Conservation (phyloP, 2,329 filamentous ascomycete species). For the Magnaporthiopsis incrustans region DNA sequence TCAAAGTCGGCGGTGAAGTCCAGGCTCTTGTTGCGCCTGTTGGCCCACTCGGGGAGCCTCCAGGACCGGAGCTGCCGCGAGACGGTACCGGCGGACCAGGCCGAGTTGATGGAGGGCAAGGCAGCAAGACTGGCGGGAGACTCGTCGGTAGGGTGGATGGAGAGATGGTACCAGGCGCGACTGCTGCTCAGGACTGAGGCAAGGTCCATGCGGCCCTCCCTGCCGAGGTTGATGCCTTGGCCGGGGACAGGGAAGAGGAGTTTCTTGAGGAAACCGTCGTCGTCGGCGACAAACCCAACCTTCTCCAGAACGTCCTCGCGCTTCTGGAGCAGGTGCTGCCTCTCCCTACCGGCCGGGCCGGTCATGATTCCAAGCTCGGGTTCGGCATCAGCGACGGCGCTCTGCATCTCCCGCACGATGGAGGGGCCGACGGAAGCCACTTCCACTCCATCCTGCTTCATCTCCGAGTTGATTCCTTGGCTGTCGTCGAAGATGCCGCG, state of each 20-base stretch:
- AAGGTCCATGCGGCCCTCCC: conserved; percentile 71
- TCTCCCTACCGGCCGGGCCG: conserved; percentile 59
- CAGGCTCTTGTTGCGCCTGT: conserved; percentile 79
- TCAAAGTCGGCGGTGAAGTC: conserved; percentile 98
- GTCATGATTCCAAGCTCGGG: conserved; percentile 71
- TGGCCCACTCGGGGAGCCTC: conserved; percentile 94
- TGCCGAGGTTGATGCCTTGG: conserved; percentile 74
- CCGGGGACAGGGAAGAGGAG: conserved; percentile 72
- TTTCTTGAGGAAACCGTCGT: conserved; percentile 73
- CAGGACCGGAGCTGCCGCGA: conserved; percentile 89
- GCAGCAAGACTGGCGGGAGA: conserved; percentile 66
- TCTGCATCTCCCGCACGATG: conserved; percentile 78
- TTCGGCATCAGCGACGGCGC: conserved; percentile 67
- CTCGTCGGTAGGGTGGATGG: conserved; percentile 85
- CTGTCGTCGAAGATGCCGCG: conserved; percentile 87
- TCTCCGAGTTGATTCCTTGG: conserved; percentile 91
- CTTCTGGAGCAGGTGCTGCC: conserved; percentile 72
- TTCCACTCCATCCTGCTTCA: conserved; percentile 92
- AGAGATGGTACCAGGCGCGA: conserved; percentile 91
- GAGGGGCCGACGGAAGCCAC: conserved; percentile 67
- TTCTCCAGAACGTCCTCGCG: conserved; percentile 80
- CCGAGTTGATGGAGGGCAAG: conserved; percentile 62
- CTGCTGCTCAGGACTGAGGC: conserved; percentile 68
- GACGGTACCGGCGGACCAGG: conserved; percentile 88
- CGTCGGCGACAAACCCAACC: conserved; percentile 71